These are phyloP conservation scores for Aspergillus pseudonomiae DNA, from an alignment of 2,329 filamentous ascomycete genomes.

Conservation along the genomic window DNA sequence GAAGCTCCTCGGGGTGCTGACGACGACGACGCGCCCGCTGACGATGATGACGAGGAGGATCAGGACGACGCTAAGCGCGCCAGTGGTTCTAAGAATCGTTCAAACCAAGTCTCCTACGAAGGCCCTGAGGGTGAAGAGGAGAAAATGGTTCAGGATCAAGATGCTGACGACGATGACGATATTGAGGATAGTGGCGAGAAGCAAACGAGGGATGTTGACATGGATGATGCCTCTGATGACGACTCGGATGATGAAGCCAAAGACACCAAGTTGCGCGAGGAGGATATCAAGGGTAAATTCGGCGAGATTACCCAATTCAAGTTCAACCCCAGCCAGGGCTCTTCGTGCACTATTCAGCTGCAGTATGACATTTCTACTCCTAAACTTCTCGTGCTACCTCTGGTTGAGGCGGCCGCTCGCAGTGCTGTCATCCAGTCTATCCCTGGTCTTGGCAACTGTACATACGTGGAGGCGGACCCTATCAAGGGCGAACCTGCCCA, in stretches of 20 bases:
- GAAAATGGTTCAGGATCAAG: constrained; percentile 68
- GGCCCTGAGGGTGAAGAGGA: constrained; percentile 92
- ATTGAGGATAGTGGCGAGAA: constrained; percentile 46
- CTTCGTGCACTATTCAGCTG: constrained; percentile 78
- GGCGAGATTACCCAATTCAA: constrained; percentile 73
- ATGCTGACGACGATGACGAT: constrained; percentile 60
- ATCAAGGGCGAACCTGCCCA: constrained; percentile 52
- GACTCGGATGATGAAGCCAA: constrained; percentile 47
- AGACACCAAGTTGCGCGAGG: constrained; percentile 58
- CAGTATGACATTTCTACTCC: constrained; percentile 78
- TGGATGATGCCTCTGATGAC: constrained; percentile 37
- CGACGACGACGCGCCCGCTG: constrained; percentile 61
- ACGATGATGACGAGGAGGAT: constrained; percentile 75
- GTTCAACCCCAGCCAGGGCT: constrained; percentile 74
- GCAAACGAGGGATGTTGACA: constrained; percentile 39
- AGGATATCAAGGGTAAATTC: constrained; percentile 65
- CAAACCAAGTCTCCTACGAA: constrained; percentile 84
- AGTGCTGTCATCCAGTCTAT: constrained; percentile 87
- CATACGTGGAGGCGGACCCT: constrained; percentile 64
- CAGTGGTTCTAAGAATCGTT: constrained; percentile 69
- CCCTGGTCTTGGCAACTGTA: constrained; percentile 72
- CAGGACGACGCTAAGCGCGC: constrained; percentile 69
- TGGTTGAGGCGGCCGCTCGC: constrained; percentile 80
- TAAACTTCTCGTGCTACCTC: constrained; percentile 89
- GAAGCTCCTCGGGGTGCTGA: constrained; percentile 53